These are phyloP conservation scores for Eurotiales sp. DNA, from an alignment of 2,329 filamentous ascomycete genomes.

Conservation along the genomic window DNA sequence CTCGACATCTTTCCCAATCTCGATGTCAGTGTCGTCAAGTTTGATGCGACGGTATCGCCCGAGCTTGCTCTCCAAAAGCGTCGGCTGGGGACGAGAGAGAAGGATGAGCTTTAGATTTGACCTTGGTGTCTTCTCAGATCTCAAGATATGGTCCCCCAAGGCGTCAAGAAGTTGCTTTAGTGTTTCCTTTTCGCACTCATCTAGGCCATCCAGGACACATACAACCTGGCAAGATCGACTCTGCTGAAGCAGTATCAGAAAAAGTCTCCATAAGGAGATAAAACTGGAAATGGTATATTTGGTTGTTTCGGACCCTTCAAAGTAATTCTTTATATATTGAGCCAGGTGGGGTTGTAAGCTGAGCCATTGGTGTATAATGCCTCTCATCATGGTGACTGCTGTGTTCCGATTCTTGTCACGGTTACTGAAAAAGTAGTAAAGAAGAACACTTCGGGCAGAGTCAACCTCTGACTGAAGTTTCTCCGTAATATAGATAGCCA, in stretches of 20 bases:
- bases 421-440: background rate
- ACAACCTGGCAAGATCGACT: slow-evolving; percentile 26
- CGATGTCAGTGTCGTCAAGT: slow-evolving; percentile 34
- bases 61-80: slow-evolving; percentile 15
- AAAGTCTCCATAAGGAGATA: slow-evolving; percentile 31
- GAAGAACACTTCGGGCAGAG: background rate
- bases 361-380: slow-evolving; percentile 40
- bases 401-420: background rate
- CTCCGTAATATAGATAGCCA: background rate
- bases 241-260: slow-evolving; percentile 25
- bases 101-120: slow-evolving; percentile 31
- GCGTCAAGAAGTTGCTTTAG: slow-evolving; percentile 19
- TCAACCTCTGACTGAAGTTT: background rate
- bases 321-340: slow-evolving; percentile 28
- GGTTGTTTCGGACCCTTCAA: slow-evolving; percentile 23
- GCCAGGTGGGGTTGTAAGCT: slow-evolving; percentile 27
- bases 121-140: background rate
- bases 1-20: slow-evolving; percentile 34
- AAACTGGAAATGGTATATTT: slow-evolving; percentile 19
- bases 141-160: slow-evolving; percentile 11
- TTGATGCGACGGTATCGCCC: slow-evolving; percentile 25
- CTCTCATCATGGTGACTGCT: slow-evolving; percentile 28
- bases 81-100: slow-evolving; percentile 32
- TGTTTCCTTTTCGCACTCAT: slow-evolving; percentile 32
- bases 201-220: slow-evolving; percentile 39